These are phyloP conservation scores for Xylaria nigripes DNA, from an alignment of 495 filamentous ascomycete species.

Conservation along the genomic window DNA sequence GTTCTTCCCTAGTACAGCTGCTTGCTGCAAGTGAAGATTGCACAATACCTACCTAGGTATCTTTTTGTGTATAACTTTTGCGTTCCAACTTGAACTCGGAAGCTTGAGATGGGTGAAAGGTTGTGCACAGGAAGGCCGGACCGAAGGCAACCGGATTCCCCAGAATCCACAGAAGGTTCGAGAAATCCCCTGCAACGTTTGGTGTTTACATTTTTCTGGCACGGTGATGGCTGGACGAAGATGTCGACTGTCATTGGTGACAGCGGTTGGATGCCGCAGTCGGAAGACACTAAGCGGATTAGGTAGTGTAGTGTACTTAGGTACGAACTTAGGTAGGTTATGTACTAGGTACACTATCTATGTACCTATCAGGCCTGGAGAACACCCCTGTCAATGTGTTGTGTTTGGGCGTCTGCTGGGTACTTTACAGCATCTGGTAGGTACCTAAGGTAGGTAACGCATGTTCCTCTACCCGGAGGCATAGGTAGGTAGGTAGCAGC, in stretches of 20 bases:
- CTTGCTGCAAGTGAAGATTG: too few relatives aligned
- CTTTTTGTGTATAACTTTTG: too few relatives aligned
- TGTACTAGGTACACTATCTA: too few relatives aligned
- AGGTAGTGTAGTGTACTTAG: too few relatives aligned
- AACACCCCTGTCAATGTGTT: neutral
- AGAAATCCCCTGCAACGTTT: conserved; percentile 25
- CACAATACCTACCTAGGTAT: too few relatives aligned
- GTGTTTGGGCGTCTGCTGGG: neutral
- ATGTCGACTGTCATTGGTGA: conserved; percentile 5
- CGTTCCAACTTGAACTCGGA: too few relatives aligned
- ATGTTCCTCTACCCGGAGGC: too few relatives aligned
- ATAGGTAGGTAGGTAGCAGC: neutral
- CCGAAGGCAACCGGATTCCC: neutral
- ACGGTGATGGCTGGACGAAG: conserved; percentile 2
- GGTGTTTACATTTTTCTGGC: conserved; percentile 12
- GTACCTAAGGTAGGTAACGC: too few relatives aligned
- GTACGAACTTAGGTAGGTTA: too few relatives aligned
- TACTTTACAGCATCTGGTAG: neutral
- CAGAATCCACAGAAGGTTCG: conserved; percentile 39
- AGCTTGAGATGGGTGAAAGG: too few relatives aligned
- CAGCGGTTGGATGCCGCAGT: conserved; percentile 24
- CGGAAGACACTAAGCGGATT: conserved; percentile 24
- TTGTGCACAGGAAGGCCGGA: too few relatives aligned
- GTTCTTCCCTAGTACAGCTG: too few relatives aligned
- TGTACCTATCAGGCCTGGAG: neutral